Evolutionary conservation across 441 rosid species (phyloP).

Genomic region (Brassica hybrid): DNA sequence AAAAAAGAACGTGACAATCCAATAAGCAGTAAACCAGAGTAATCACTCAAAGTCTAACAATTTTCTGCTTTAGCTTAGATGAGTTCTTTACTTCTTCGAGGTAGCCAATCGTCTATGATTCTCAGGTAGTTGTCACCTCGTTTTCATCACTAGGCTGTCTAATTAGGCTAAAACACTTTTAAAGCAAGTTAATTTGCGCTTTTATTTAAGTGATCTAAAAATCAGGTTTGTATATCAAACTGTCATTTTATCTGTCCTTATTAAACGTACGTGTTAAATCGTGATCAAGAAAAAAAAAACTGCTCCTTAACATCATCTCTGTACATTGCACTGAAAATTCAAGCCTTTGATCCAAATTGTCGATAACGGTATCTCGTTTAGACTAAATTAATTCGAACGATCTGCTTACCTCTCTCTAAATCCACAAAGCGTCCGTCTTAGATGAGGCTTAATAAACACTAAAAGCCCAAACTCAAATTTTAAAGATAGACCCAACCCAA

Average conservation of each 20-base stretch:
- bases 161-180: not conserved
- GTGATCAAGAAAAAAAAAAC: not conserved
- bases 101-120: not conserved
- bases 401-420: not conserved
- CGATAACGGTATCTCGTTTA: not conserved
- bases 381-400: not conserved
- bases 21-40: not conserved
- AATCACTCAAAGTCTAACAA: not conserved
- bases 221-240: not conserved
- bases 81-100: not conserved
- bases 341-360: not conserved
- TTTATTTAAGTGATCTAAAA: not conserved
- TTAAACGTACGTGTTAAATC: not conserved
- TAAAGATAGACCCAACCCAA: not conserved
- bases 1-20: not conserved
- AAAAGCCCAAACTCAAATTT: conserved; percentile 1
- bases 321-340: not conserved
- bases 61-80: not conserved
- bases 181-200: not conserved
- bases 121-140: not conserved
- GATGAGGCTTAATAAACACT: not conserved
- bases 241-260: too few species aligned
- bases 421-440: not conserved
- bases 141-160: not conserved
- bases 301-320: not conserved